These are phyloP conservation scores for Letharia columbiana DNA, from an alignment of 495 filamentous ascomycete genomes.

Conservation along the genomic window DNA sequence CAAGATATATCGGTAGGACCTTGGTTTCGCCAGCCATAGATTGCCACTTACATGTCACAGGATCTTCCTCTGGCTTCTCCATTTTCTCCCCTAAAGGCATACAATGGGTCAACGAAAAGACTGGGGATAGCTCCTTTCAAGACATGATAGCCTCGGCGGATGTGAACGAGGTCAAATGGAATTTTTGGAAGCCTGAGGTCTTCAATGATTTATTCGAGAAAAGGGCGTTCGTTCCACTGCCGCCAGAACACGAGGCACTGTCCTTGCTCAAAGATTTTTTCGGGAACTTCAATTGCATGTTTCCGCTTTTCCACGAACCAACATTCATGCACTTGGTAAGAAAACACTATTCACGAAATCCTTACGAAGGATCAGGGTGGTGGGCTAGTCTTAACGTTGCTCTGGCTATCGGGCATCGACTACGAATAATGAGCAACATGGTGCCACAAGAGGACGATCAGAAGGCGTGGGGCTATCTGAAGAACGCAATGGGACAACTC, in stretches of 20 bases:
- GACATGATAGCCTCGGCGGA: slow-evolving; percentile 84
- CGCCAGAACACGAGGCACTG: slow-evolving; percentile 68
- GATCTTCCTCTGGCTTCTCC: slow-evolving; percentile 95
- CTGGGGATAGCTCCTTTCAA: slow-evolving; percentile 87
- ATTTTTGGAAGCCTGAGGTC: slow-evolving; percentile 91
- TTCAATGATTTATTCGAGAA: slow-evolving; percentile 88
- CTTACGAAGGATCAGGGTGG: slow-evolving; percentile 95
- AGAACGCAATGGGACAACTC: slow-evolving; percentile 90
- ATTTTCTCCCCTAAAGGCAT: slow-evolving; percentile 98
- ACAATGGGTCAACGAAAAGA: slow-evolving; percentile 98
- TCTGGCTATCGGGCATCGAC: slow-evolving; percentile 79
- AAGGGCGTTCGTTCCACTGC: slow-evolving; percentile 73
- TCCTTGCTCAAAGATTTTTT: slow-evolving; percentile 90
- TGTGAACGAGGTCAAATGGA: slow-evolving; percentile 85
- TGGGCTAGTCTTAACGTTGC: slow-evolving; percentile 96
- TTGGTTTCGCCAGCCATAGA: slow-evolving; percentile 5
- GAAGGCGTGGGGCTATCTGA: slow-evolving; percentile 89
- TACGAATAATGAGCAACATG: slow-evolving; percentile 92
- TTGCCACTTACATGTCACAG: slow-evolving; percentile 38
- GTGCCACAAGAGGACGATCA: slow-evolving; percentile 84
- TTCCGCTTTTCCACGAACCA: slow-evolving; percentile 92
- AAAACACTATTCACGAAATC: slow-evolving; percentile 80
- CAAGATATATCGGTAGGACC: slow-evolving; percentile 81
- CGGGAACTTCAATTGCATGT: slow-evolving; percentile 97
- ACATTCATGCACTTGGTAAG: slow-evolving; percentile 97